Evolutionary conservation across 495 filamentous ascomycete species (phyloP).

Genomic region (Podospora comata): DNA sequence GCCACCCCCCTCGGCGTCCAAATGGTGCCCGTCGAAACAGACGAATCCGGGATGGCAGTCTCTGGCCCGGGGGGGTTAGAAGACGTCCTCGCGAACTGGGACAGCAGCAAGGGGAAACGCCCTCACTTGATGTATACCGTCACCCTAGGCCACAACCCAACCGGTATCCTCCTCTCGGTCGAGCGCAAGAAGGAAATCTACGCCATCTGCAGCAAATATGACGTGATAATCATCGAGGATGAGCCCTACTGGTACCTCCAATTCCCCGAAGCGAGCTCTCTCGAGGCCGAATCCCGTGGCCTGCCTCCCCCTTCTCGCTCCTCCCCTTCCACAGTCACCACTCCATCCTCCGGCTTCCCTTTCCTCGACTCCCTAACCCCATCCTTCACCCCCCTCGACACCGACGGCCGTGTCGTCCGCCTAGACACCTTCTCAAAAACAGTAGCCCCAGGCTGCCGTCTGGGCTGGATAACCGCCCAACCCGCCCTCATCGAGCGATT

Average conservation of each 20-base stretch:
- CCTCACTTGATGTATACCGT: conserved; percentile 90
- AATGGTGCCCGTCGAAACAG: conserved; percentile 67
- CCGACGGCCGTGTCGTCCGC: conserved; percentile 80
- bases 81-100: conserved; percentile 80
- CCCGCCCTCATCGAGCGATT: conserved; percentile 72
- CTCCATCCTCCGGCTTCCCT: conserved; percentile 61
- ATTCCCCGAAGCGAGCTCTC: conserved; percentile 62
- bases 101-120: conserved; percentile 63
- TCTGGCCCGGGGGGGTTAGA: conserved; percentile 66
- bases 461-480: conserved; percentile 83
- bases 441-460: conserved; percentile 72
- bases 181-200: conserved; percentile 75
- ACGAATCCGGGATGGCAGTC: conserved; percentile 70
- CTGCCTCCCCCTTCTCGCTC: conserved; percentile 12
- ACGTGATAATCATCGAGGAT: conserved; percentile 91
- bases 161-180: conserved; percentile 66
- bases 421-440: conserved; percentile 83
- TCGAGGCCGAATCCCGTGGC: conserved; percentile 48
- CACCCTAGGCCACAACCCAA: conserved; percentile 90
- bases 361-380: conserved; percentile 86
- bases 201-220: conserved; percentile 73
- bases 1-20: conserved; percentile 66
- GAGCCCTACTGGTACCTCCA: conserved; percentile 97
- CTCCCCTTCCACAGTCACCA: conserved; percentile 3
- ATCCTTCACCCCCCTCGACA: conserved; percentile 67